Evolutionary conservation across 257 asterid species (phyloP).

Genomic region (Anisodus acutangulus): DNA sequence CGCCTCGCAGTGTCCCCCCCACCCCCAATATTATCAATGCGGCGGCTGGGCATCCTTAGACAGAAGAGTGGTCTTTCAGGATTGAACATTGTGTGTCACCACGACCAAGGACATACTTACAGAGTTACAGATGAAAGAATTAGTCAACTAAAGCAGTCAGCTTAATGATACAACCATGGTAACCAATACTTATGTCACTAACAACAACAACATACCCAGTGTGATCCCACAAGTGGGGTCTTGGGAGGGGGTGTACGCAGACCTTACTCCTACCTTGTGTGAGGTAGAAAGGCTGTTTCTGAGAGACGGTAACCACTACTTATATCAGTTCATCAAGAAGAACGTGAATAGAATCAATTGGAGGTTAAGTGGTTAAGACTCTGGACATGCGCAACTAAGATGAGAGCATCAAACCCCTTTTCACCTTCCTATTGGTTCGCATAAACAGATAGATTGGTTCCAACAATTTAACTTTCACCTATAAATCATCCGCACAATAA

Average conservation of each 20-base stretch:
- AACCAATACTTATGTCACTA: background rate
- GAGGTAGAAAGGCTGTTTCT: no score
- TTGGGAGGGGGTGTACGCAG: no score
- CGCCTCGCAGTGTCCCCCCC: background rate
- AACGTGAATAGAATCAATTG: background rate
- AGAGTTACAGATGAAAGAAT: background rate
- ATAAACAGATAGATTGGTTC: background rate
- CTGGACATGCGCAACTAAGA: background rate
- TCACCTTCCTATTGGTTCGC: background rate
- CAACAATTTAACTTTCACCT: constrained; percentile 10
- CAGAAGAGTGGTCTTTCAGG: background rate
- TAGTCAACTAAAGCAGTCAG: background rate
- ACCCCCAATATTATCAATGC: background rate
- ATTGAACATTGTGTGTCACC: background rate
- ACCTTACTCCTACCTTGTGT: no score
- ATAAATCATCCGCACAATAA: background rate
- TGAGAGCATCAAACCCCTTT: background rate
- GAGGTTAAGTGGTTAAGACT: background rate
- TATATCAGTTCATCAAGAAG: background rate
- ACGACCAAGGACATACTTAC: constrained; percentile 1
- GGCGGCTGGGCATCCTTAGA: background rate
- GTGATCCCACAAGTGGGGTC: no score
- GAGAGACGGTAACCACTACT: background rate
- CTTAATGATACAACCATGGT: constrained; percentile 1
- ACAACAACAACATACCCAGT: no score